Base-by-base conservation (phyloP, 2,329 filamentous ascomycete species). In the Oidium heveae region DNA sequence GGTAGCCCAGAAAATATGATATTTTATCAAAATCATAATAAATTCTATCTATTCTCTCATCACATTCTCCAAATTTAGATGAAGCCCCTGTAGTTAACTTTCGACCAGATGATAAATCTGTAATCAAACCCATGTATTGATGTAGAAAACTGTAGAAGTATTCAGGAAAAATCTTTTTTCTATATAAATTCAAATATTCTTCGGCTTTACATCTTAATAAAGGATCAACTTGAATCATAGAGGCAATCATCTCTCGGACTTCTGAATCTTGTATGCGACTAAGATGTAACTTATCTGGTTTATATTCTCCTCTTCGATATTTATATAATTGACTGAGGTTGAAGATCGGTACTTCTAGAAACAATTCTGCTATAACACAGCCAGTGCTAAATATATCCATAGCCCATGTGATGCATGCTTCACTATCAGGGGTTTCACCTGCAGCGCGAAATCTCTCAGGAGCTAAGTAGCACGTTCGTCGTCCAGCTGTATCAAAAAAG, bases 361-460 rank as follows among this genome's bases (percentile, higher is more conserved):
- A 95, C 39, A 98, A 74, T 66, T 98, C 91, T 1, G 91, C 91
- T 62, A 98, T 94, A 41, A 96, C 88, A 65, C 93, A 98, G 8
- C 91, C 91, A 22, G 83, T 84, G 66, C 91, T 96, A 70, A 98
- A 98, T 37, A 98, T 82, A 65, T 98, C 91, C 93, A 98, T 98
- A 39, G 91, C 89, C 88, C 89, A 95, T 51, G 79, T 82, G 54
- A 83, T 69, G 4, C 74, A 80, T 63, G 80, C 68, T 69, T 77
- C 71, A 65, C 77, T 66, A 55, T 81, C 76, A 7, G 79, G 74
- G 20, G 78, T 74, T 59, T 82, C 77, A 22, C 79, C 81, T 2
- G 82, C 74, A 4, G 79, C 77, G 18, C 91, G 72, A 65, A 98
- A 98, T 44, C 91, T 75, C 66, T 98, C 93, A 1, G 91, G 91